phyloP scores from a whole-genome alignment of 495 filamentous ascomycete genomes.

The Haplographium delicatum region DNA sequence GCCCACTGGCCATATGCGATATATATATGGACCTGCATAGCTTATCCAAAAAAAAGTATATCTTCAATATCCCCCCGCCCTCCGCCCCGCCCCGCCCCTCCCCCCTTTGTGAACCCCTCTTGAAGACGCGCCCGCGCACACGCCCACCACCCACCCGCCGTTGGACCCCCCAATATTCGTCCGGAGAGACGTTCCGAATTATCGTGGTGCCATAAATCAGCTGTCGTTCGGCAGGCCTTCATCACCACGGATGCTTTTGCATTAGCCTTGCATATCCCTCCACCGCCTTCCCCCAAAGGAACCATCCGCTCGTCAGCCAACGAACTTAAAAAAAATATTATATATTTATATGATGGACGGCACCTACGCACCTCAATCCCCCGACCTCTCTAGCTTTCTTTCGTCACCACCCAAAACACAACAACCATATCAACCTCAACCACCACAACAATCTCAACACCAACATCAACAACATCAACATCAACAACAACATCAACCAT shows the following conservation, averaged over 20 bases:
- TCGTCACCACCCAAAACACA: constrained; percentile 24
- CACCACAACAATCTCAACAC: neutral
- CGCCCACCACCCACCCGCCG: too few relatives aligned
- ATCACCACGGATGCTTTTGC: constrained; percentile 7
- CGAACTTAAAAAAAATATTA: neutral
- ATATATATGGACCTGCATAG: too few relatives aligned
- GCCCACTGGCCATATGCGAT: too few relatives aligned
- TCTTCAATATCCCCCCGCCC: too few relatives aligned
- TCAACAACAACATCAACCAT: neutral
- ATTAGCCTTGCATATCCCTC: constrained; percentile 26
- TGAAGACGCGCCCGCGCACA: too few relatives aligned
- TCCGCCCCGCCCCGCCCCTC: too few relatives aligned
- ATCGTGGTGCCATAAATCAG: too few relatives aligned
- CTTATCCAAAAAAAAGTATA: too few relatives aligned
- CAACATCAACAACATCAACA: neutral
- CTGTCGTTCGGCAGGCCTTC: neutral
- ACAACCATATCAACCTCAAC: constrained; percentile 8
- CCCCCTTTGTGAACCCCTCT: too few relatives aligned
- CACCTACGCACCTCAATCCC: constrained; percentile 50
- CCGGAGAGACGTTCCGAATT: neutral
- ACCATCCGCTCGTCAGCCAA: neutral
- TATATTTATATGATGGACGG: constrained; percentile 17
- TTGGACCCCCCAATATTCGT: neutral
- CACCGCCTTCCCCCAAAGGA: constrained; percentile 7
- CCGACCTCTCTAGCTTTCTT: constrained; percentile 49